These are phyloP conservation scores for Gremmenia infestans DNA, from an alignment of 2,329 filamentous ascomycete species.

Conservation along the genomic window DNA sequence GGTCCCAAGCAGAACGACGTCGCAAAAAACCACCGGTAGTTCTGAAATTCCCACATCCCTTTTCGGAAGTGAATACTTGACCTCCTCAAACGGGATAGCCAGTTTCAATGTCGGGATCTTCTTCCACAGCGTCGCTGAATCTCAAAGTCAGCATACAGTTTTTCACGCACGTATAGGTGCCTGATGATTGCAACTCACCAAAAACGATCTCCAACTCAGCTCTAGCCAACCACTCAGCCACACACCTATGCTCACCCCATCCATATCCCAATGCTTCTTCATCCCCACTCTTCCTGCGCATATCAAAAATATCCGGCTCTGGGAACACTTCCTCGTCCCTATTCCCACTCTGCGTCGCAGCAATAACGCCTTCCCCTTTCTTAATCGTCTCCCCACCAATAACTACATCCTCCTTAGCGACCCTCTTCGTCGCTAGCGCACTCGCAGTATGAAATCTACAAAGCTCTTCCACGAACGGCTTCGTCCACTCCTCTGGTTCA, in stretches of 20 bases:
- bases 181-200: constrained; percentile 28
- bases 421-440: constrained; percentile 42
- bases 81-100: constrained; percentile 35
- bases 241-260: constrained; percentile 42
- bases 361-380: constrained; percentile 43
- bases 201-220: constrained; percentile 41
- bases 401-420: constrained; percentile 42
- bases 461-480: constrained; percentile 43
- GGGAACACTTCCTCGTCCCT: constrained; percentile 41
- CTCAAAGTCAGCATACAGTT: not conserved
- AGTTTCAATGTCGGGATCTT: constrained; percentile 37
- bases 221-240: constrained; percentile 41
- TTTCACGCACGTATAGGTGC: not conserved
- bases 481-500: constrained; percentile 33
- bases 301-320: constrained; percentile 39
- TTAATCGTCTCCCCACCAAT: constrained; percentile 37
- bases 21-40: constrained; percentile 29
- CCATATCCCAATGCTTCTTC: constrained; percentile 41
- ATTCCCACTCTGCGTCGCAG: constrained; percentile 43
- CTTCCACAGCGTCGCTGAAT: constrained; percentile 35
- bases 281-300: constrained; percentile 34
- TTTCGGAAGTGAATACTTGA: constrained; percentile 36
- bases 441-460: constrained; percentile 45
- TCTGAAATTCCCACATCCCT: constrained; percentile 39
- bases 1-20: too few species aligned